Percentiles rank a stretch among this genome's conserved stretches.
phyloP scores from a whole-genome alignment of 148 eudicot genomes.

The Bassia scoparia region DNA sequence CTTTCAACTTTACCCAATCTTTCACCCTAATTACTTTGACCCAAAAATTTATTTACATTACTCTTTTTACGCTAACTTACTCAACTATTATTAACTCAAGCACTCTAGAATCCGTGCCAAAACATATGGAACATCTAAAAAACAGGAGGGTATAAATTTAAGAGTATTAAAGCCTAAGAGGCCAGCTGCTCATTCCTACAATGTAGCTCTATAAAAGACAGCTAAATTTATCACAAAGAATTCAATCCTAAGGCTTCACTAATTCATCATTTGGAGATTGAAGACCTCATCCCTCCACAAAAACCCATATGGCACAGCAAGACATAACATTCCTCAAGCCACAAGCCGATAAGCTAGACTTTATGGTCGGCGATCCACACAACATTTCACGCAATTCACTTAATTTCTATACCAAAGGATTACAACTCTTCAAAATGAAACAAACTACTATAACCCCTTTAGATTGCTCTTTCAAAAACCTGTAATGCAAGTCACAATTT shows the following conservation, averaged over 20 bases:
- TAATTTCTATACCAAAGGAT: background rate
- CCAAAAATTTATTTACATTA: too few relatives aligned
- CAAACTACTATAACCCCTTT: background rate
- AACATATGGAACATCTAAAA: too few relatives aligned
- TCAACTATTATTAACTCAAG: too few relatives aligned
- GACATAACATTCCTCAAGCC: background rate
- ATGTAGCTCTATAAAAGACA: too few relatives aligned
- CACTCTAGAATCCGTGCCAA: too few relatives aligned
- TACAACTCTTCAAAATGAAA: background rate
- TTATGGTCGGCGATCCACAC: background rate
- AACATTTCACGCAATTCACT: background rate
- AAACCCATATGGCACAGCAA: background rate
- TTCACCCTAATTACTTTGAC: too few relatives aligned
- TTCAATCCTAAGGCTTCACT: background rate
- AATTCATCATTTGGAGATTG: background rate
- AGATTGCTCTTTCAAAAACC: background rate
- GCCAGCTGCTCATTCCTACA: too few relatives aligned
- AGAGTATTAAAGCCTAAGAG: too few relatives aligned
- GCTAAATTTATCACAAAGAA: background rate
- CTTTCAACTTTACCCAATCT: too few relatives aligned
- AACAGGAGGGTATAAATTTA: too few relatives aligned
- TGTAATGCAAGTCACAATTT: background rate
- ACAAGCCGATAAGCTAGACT: background rate
- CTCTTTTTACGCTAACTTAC: too few relatives aligned
- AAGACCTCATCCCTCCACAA: background rate